phyloP scores from a whole-genome alignment of 140 eudicot genomes.

The Oenanthe javanica region DNA sequence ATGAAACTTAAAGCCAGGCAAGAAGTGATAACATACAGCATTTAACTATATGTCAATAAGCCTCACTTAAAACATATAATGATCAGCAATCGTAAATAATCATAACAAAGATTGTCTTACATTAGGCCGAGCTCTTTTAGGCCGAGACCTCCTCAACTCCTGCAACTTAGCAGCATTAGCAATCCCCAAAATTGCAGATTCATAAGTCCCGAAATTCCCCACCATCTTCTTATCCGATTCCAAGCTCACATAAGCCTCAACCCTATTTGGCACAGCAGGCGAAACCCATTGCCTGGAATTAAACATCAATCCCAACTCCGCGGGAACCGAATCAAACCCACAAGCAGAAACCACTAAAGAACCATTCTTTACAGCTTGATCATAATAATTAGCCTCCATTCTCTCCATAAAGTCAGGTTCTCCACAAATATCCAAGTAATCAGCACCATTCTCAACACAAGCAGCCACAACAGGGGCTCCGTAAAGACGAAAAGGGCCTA shows the following conservation, averaged over 20 bases:
- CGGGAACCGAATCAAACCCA: slow-evolving; percentile 93
- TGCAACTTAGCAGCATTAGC: slow-evolving; percentile 53
- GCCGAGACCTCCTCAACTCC: slow-evolving; percentile 63
- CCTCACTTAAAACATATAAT: not conserved
- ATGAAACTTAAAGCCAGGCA: not conserved
- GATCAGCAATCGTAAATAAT: not conserved
- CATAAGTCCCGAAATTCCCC: slow-evolving; percentile 80
- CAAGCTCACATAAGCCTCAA: slow-evolving; percentile 73
- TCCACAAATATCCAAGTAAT: slow-evolving; percentile 76
- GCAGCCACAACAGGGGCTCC: slow-evolving; percentile 81
- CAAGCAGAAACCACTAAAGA: slow-evolving; percentile 77
- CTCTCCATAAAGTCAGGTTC: slow-evolving; percentile 97
- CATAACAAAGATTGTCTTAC: slow-evolving; percentile 19
- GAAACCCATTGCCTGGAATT: slow-evolving; percentile 57
- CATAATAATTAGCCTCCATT: slow-evolving; percentile 66
- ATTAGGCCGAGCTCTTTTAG: slow-evolving; percentile 59
- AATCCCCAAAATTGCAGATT: slow-evolving; percentile 89
- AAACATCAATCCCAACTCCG: slow-evolving; percentile 72
- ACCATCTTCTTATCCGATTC: slow-evolving; percentile 75
- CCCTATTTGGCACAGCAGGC: slow-evolving; percentile 49
- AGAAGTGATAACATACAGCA: not conserved
- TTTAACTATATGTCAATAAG: not conserved
- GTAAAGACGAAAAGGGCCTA: slow-evolving; percentile 75
- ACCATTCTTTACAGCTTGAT: slow-evolving; percentile 52
- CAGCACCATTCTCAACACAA: slow-evolving; percentile 61